A percentile compares a stretch with the other conserved stretches of the same genome.
Evolutionary conservation across 2,329 filamentous ascomycete genomes (phyloP).

Genomic region (Sarocladium strictum): DNA sequence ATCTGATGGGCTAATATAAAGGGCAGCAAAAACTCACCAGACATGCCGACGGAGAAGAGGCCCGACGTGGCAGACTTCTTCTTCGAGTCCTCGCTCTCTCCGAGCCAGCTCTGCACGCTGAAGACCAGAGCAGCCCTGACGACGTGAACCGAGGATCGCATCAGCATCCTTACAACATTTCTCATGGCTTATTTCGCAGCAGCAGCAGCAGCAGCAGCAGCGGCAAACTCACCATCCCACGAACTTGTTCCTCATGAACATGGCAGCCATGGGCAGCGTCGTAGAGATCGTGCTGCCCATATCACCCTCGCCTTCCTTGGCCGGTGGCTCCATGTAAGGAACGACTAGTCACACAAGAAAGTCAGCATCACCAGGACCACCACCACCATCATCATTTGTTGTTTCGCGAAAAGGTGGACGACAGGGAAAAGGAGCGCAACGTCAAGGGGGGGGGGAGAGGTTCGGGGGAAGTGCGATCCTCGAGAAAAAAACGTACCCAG

Average conservation of each 20-base stretch:
- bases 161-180: neutral
- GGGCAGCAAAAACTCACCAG: constrained; percentile 46
- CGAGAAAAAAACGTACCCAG: constrained; percentile 32
- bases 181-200: neutral
- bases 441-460: too few species aligned
- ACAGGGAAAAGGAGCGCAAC: neutral
- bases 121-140: constrained; percentile 66
- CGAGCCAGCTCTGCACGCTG: constrained; percentile 70
- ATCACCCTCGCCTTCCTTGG: constrained; percentile 54
- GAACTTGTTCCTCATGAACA: constrained; percentile 87
- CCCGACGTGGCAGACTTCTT: constrained; percentile 62
- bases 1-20: neutral
- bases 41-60: constrained; percentile 71
- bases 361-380: neutral
- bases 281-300: constrained; percentile 66
- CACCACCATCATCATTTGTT: too few species aligned
- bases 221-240: constrained; percentile 51
- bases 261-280: constrained; percentile 91
- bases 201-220: neutral
- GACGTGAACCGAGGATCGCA: neutral
- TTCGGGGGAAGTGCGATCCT: too few species aligned
- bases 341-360: constrained; percentile 76
- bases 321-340: constrained; percentile 73
- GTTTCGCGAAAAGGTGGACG: neutral
- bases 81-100: constrained; percentile 63